Conservation (phyloP, 192 early-diverging fungal species). For the Jimgerdemannia lactiflua region DNA sequence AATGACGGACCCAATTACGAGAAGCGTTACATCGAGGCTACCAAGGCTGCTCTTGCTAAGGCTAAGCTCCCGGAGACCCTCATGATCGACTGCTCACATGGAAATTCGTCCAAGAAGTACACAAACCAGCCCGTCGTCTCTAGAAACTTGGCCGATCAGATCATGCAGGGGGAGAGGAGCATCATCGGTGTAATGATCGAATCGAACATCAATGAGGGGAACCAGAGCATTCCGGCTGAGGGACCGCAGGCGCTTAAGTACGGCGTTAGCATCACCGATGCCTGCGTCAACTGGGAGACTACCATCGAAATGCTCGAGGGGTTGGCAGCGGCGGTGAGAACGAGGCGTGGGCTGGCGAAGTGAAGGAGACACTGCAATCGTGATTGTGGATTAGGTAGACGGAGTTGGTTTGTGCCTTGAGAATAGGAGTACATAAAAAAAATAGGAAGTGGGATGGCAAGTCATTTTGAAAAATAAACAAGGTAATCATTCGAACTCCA, state of each 20-base stretch:
- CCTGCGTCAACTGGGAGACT: slow-evolving; percentile 84
- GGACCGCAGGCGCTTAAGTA: slow-evolving; percentile 71
- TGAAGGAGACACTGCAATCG: too few relatives aligned
- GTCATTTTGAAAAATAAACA: too few relatives aligned
- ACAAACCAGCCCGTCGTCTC: slow-evolving; percentile 81
- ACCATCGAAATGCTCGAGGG: slow-evolving; percentile 75
- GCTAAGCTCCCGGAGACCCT: slow-evolving; percentile 62
- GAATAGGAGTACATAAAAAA: too few relatives aligned
- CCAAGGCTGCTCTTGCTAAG: slow-evolving; percentile 60
- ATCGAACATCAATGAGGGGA: slow-evolving; percentile 83
- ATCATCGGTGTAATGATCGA: slow-evolving; percentile 95
- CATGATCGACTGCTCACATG: slow-evolving; percentile 97
- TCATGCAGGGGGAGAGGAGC: slow-evolving; percentile 62
- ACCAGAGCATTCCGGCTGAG: slow-evolving; percentile 77
- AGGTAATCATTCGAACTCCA: too few relatives aligned
- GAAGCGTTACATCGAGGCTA: slow-evolving; percentile 52
- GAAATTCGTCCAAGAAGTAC: slow-evolving; percentile 89
- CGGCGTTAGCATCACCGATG: slow-evolving; percentile 92
- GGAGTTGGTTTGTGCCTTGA: too few relatives aligned
- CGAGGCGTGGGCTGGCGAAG: slow-evolving; percentile 35
- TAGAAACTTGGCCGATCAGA: slow-evolving; percentile 64
- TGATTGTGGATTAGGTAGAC: too few relatives aligned
- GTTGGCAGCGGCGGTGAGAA: slow-evolving; percentile 75
- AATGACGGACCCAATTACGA: slow-evolving; percentile 88
- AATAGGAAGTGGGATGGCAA: too few relatives aligned